Conservation (phyloP, 768 basidiomycete species). For the Amanita polypyramis region DNA sequence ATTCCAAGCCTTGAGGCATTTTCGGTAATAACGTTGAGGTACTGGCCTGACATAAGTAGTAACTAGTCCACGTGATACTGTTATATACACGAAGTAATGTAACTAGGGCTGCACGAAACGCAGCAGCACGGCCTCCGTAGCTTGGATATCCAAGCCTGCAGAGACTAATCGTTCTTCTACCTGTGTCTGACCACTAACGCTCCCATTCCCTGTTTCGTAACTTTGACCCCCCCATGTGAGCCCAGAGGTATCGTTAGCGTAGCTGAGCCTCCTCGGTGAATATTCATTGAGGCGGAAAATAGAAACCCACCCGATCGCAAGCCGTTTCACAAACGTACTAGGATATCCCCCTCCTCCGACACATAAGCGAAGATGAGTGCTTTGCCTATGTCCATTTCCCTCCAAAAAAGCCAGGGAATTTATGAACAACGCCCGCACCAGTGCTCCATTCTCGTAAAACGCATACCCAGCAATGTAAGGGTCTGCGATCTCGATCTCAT, state of each 20-base stretch:
- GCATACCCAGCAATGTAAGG: slow-evolving; percentile 48
- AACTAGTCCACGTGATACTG: background rate
- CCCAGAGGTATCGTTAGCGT: slow-evolving; percentile 38
- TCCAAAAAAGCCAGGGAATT: slow-evolving; percentile 43
- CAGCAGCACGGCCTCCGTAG: slow-evolving; percentile 36
- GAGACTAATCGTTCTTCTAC: slow-evolving; percentile 19
- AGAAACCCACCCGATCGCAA: slow-evolving; percentile 32
- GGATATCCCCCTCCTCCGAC: slow-evolving; percentile 16
- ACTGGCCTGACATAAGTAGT: slow-evolving; percentile 30
- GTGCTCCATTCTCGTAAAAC: slow-evolving; percentile 34
- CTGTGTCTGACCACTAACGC: slow-evolving; percentile 24
- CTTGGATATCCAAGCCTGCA: slow-evolving; percentile 33
- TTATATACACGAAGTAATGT: too few relatives aligned
- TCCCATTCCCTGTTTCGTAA: slow-evolving; percentile 40
- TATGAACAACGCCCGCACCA: slow-evolving; percentile 46
- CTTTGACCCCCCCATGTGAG: slow-evolving; percentile 50
- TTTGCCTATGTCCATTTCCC: slow-evolving; percentile 23
- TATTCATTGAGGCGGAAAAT: background rate
- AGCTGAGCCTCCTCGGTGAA: slow-evolving; percentile 17
- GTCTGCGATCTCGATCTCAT: slow-evolving; percentile 40
- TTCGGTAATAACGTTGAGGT: slow-evolving; percentile 52
- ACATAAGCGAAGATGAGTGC: slow-evolving; percentile 30
- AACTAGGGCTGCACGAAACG: slow-evolving; percentile 16
- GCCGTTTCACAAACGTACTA: slow-evolving; percentile 33
- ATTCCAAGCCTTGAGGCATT: slow-evolving; percentile 78